Evolutionary conservation across 2,329 filamentous ascomycete genomes (phyloP).

Genomic region (Cladophialophora yegresii): DNA sequence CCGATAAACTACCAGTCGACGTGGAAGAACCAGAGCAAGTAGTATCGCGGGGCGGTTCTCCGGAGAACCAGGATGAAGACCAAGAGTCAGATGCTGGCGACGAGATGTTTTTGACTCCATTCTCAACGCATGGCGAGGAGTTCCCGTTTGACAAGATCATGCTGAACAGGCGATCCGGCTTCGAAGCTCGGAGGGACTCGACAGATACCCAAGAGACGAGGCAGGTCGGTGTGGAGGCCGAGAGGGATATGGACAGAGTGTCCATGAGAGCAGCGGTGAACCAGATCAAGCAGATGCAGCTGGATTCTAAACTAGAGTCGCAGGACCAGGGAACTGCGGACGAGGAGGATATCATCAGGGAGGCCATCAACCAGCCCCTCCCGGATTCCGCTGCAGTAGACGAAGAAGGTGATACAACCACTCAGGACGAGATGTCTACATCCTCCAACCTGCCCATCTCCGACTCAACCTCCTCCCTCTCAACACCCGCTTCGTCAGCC

Average conservation of each 20-base stretch:
- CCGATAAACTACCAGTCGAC: slow-evolving; percentile 10
- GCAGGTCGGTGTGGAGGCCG: background rate
- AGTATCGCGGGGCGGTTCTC: slow-evolving; percentile 4
- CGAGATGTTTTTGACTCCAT: slow-evolving; percentile 9
- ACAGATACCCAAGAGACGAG: background rate
- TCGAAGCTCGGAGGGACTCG: slow-evolving; percentile 2
- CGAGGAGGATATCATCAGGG: background rate
- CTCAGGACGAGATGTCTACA: slow-evolving; percentile 2
- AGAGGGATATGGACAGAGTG: slow-evolving; percentile 3
- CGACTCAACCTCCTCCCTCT: slow-evolving; percentile 8
- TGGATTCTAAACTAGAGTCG: background rate
- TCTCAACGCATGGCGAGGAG: slow-evolving; percentile 6
- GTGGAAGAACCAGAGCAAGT: background rate
- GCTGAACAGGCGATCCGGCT: slow-evolving; percentile 2
- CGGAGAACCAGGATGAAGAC: background rate
- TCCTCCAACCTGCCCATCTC: slow-evolving; percentile 4
- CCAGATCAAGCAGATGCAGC: slow-evolving; percentile 1
- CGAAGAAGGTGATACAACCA: background rate
- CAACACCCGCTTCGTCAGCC: slow-evolving; percentile 18
- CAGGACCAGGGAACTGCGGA: background rate
- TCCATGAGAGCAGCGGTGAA: slow-evolving; percentile 5
- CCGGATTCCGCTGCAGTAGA: slow-evolving; percentile 7
- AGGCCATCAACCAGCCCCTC: slow-evolving; percentile 5
- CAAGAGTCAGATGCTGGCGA: slow-evolving; percentile 10
- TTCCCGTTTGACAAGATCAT: slow-evolving; percentile 8